Evolutionary conservation across 2,329 filamentous ascomycete species (phyloP), one percentile per base, ranked within the genome.

Genomic region (Fusarium nematophilum): DNA sequence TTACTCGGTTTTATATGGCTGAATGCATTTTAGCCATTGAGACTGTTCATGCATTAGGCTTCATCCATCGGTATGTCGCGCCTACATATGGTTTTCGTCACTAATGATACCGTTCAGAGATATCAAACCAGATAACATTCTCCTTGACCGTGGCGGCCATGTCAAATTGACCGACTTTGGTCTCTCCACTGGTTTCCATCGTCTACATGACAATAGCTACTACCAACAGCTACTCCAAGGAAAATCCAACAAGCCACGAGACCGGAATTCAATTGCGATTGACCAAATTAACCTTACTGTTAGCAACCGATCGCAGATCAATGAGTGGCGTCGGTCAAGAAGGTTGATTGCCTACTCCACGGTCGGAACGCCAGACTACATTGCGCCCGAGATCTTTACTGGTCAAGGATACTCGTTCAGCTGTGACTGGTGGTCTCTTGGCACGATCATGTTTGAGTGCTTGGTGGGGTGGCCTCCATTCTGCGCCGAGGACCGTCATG

Each of bases 401-500:
- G 93, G 94, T 14, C 91, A 96, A 70, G 95, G 95, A 42, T 99
- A 99, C 80, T 92, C 92, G 53, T 97, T 94, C 71, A 90, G 96
- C 73, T 99, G 95, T 75, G 95, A 99, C 81, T 99, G 95, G 95
- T 99, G 95, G 95, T 96, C 92, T 17, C 85, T 99, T 43, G 95
- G 95, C 46, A 97, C 95, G 36, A 99, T 99, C 79, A 98, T 99
- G 95, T 99, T 98, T 71, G 95, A 99, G 78, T 99, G 95, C 76
- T 83, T 99, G 67, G 93, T 99, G 59, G 95, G 95, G 70, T 99
- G 95, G 95, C 95, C 95, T 50, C 95, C 95, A 25, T 99, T 99
- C 85, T 99, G 95, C 75, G 94, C 95, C 15, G 95, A 99, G 75
- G 94, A 98, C 74, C 91, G 93, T 57, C 94, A 96, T 73, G 95